phyloP scores from a whole-genome alignment of 345 rosid genomes.

The Cochlearia excelsa region DNA sequence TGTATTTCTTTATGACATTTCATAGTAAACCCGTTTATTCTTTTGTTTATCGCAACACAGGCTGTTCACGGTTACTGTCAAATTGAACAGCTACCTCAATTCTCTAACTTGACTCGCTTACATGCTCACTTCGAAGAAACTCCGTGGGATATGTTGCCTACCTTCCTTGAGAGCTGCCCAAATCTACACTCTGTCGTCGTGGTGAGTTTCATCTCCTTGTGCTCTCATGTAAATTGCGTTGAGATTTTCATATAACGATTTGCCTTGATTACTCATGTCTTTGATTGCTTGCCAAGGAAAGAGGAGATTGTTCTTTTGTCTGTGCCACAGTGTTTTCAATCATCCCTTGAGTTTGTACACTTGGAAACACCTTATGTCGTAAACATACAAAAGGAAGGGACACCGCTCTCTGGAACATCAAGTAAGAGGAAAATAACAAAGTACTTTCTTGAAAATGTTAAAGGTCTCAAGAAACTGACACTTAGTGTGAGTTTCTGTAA shows the following conservation, averaged over 20 bases:
- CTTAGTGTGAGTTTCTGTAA: conserved; percentile 15
- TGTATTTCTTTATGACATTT: neutral
- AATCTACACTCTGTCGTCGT: conserved; percentile 17
- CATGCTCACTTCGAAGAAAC: conserved; percentile 4
- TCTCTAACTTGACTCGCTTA: conserved; percentile 26
- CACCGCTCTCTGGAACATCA: neutral
- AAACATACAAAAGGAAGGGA: neutral
- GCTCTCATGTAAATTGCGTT: conserved; percentile 4
- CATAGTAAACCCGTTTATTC: neutral
- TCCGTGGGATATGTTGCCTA: conserved; percentile 28
- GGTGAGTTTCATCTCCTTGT: conserved; percentile 17
- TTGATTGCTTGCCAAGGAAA: conserved; percentile 10
- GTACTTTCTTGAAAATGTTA: conserved; percentile 17
- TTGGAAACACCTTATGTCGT: neutral
- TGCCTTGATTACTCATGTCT: conserved; percentile 1
- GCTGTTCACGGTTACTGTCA: conserved; percentile 24
- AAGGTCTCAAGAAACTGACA: conserved; percentile 14
- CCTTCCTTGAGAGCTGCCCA: conserved; percentile 26
- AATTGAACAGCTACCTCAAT: conserved; percentile 24
- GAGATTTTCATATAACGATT: neutral
- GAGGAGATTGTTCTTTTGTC: neutral
- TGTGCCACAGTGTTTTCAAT: conserved; percentile 20
- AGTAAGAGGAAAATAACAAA: conserved; percentile 24
- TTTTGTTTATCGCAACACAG: conserved; percentile 4
- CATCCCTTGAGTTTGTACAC: conserved; percentile 23